Conservation (phyloP, 495 filamentous ascomycete genomes). For the Parathielavia appendiculata region DNA sequence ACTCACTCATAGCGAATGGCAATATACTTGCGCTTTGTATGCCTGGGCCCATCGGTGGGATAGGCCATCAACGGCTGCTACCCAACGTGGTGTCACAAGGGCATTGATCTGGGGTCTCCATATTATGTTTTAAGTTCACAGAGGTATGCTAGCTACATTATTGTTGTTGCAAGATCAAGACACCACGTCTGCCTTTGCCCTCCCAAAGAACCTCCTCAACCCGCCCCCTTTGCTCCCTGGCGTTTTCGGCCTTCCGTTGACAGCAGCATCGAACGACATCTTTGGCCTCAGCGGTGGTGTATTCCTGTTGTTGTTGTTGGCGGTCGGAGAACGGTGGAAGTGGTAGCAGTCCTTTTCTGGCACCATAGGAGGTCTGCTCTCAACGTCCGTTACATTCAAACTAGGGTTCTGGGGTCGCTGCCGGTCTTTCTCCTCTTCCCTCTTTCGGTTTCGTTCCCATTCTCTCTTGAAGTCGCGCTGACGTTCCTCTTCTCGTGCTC, state of each 20-base stretch:
- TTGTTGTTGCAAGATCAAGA: neutral
- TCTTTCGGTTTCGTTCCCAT: neutral
- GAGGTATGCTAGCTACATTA: neutral
- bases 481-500: neutral
- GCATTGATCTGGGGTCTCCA: neutral
- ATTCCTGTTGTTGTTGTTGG: neutral
- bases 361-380: neutral
- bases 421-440: neutral
- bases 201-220: conserved; percentile 26
- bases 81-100: neutral
- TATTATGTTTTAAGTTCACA: neutral
- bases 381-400: neutral
- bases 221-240: conserved; percentile 19
- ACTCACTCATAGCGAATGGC: conserved; percentile 2
- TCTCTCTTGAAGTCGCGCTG: neutral
- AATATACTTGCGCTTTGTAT: neutral
- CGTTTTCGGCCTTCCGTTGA: conserved; percentile 6
- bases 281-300: neutral
- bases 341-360: conserved; percentile 7
- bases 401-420: neutral
- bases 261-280: neutral
- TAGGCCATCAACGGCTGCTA: conserved; percentile 2
- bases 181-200: neutral
- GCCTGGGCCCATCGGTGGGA: neutral
- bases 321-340: neutral